Percentiles rank a stretch among this genome's conserved stretches.
Evolutionary conservation across 495 filamentous ascomycete genomes (phyloP).

Genomic region (Penicillium canescens): DNA sequence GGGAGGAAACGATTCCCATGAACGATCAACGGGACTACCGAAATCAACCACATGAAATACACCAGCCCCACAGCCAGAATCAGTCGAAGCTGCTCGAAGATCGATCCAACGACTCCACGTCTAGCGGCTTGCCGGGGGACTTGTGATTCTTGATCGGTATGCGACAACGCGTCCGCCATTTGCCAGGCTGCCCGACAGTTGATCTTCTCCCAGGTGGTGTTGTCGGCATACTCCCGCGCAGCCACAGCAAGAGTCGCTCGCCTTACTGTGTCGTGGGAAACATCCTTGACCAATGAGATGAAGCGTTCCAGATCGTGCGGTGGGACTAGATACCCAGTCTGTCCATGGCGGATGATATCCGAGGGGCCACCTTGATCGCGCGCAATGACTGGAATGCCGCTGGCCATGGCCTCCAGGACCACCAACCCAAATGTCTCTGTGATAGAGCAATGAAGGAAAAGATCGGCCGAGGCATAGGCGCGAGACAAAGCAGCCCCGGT

Average conservation of each 20-base stretch:
- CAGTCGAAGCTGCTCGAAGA: constrained; percentile 25
- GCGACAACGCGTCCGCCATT: constrained; percentile 51
- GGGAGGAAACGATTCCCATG: constrained; percentile 34
- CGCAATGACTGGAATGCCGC: constrained; percentile 62
- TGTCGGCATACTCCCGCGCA: constrained; percentile 51
- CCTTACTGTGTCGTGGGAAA: constrained; percentile 37
- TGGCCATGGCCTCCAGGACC: constrained; percentile 66
- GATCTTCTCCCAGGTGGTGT: constrained; percentile 65
- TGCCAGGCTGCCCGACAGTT: constrained; percentile 60
- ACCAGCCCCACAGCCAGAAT: constrained; percentile 29
- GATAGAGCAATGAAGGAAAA: constrained; percentile 65
- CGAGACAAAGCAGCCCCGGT: constrained; percentile 53
- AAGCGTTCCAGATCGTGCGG: constrained; percentile 55
- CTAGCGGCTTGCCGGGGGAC: background rate
- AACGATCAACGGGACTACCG: constrained; percentile 37
- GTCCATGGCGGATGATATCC: constrained; percentile 56
- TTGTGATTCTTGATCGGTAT: constrained; percentile 26
- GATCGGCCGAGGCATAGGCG: constrained; percentile 59
- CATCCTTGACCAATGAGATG: constrained; percentile 40
- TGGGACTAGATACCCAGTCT: constrained; percentile 57
- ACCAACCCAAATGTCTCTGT: constrained; percentile 68
- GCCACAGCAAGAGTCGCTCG: constrained; percentile 37
- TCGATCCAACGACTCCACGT: constrained; percentile 13
- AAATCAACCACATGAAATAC: constrained; percentile 36
- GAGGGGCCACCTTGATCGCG: constrained; percentile 64